These are phyloP conservation scores for Drosera spatulata DNA, from an alignment of 179 eudicot species.

Conservation along the genomic window DNA sequence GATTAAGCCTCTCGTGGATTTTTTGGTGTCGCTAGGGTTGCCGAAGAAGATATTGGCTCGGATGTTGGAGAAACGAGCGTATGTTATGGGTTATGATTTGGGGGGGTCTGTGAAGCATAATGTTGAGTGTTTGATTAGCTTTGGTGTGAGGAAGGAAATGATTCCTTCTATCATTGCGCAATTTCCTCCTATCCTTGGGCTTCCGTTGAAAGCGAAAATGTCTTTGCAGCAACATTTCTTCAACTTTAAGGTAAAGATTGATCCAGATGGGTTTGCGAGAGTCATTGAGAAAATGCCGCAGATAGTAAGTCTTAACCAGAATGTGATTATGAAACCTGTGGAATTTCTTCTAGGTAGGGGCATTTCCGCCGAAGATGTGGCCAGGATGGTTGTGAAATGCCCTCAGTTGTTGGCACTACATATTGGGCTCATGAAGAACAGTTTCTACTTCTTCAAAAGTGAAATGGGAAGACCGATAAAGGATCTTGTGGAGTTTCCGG, in stretches of 20 bases:
- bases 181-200: conserved; percentile 77
- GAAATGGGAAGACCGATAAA: conserved; percentile 82
- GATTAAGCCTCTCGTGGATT: conserved; percentile 91
- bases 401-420: conserved; percentile 69
- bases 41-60: conserved; percentile 79
- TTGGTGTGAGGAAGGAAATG: conserved; percentile 55
- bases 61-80: conserved; percentile 87
- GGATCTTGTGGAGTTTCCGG: conserved; percentile 94
- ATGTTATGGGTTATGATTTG: conserved; percentile 71
- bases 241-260: conserved; percentile 79
- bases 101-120: conserved; percentile 75
- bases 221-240: conserved; percentile 81
- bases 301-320: conserved; percentile 65
- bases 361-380: conserved; percentile 47
- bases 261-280: conserved; percentile 81
- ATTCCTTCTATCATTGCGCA: conserved; percentile 71
- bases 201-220: conserved; percentile 88
- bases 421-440: conserved; percentile 76
- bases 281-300: conserved; percentile 85
- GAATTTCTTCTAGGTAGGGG: conserved; percentile 63
- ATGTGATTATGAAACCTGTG: conserved; percentile 71
- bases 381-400: conserved; percentile 76
- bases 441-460: conserved; percentile 85
- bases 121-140: conserved; percentile 81
- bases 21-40: conserved; percentile 65